Evolutionary conservation across 768 basidiomycete genomes (phyloP), one percentile per base, ranked within the genome.

Genomic region (Rhodosporidiobolus sp.): DNA sequence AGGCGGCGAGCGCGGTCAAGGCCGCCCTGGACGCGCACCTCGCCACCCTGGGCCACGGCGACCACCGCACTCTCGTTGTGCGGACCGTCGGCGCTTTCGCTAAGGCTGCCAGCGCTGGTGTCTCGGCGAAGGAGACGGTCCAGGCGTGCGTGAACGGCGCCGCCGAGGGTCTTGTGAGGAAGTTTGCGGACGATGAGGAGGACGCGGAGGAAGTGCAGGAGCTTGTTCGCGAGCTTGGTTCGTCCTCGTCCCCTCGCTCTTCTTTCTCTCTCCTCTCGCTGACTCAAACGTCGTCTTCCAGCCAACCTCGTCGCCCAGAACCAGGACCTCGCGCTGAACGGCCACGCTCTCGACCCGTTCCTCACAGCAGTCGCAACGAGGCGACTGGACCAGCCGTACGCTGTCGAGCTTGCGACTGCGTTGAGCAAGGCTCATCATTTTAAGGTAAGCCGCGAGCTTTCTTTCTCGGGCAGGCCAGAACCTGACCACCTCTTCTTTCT

Each of bases 331-430:
- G 19, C 35, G 24, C 56, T 69, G 50, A 69, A 59, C 28, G 64
- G 67, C 2, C 67, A 57, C 26, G 48, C 69, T 7, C 70, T 76
- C 30, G 66, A 68, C 30, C 67, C 73, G 20, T 59, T 77, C 50
- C 32, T 72, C 20, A 71, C 74, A 3, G 60, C 65, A 1, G 38
- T 71, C 7, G 65, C 66, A 22, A 70, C 74, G 0, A 49, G 54
- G 24, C 60, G 67, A 10, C 46, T 76, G 26, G 63, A 66, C 24
- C 54, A 69, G 32, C 20, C 50, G 8, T 69, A 70, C n/a, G 35
- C 71, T 20, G 54, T 52, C 0, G 48, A 65, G 2, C 57, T 76
- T 7, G 74, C 63, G 3, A 56, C 64, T 0, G 64, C 67, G 0
- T 54, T 75, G 12, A 49, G 67, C 50, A 48, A 35, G 10, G 43